Base-by-base conservation (phyloP, 2,329 filamentous ascomycete genomes). In the Cladophialophora exuberans region DNA sequence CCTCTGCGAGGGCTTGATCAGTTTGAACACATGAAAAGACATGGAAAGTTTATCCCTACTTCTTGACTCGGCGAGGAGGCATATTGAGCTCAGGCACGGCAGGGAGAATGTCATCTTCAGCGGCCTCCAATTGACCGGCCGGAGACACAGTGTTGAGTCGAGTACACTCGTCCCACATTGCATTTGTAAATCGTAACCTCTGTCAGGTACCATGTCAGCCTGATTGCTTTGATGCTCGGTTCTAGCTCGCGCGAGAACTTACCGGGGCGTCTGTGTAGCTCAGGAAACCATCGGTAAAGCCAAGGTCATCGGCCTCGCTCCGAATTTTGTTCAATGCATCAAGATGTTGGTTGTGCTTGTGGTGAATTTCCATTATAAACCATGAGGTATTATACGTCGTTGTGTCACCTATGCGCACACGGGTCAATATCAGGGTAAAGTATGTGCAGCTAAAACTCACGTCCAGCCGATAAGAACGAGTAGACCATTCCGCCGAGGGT, bases 101-200 rank as follows among this genome's bases (percentile, higher is more conserved):
- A 0, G 54, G 54, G 4, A 57, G 54, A 45, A 57, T 48, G 20
- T 57, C 54, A 18, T 57, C 44, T 23, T 57, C 43, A 15, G 54
- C 54, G 13, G 54, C 54, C 31, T 57, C 54, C 49, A 57, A 35
- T 22, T 57, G 54, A 22, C 54, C 54, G 13, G 54, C 54, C 11
- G 54, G 54, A 25, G 54, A 57, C 4, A 57, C 49, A 11, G 54
- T 57, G 54, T 57, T 49, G 17, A 57, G 49, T n/a, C 54, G 54
- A 38, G 54, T 39, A 6, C 33, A 43, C 44, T 57, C 54, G 36
- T 57, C 49, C 54, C 54, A 57, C 54, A 57, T 53, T n/a, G 54
- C 54, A 43, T 53, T 57, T 6, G 54, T 38, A 41, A 57, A 57
- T 22, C 54, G 48, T 22, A 57, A 11, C 38, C 38, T 57, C 53